Evolutionary conservation across 768 basidiomycete species (phyloP).

Genomic region (Hirschioporus abietinus): DNA sequence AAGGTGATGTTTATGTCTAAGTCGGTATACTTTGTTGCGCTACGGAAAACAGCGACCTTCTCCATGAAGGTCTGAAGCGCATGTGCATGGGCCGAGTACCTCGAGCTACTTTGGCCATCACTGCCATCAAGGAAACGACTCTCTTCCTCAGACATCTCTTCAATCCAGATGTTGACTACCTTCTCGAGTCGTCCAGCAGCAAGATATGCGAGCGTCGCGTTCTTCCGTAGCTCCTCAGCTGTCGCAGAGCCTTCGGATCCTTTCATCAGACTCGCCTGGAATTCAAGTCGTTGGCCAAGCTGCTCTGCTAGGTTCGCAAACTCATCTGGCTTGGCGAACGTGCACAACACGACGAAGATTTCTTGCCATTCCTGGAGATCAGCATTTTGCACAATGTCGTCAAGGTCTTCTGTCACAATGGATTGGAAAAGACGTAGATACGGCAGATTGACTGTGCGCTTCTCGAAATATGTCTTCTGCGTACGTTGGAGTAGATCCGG

Average conservation of each 20-base stretch:
- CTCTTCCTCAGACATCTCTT: constrained; percentile 88
- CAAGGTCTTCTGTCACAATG: constrained; percentile 86
- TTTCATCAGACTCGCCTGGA: constrained; percentile 61
- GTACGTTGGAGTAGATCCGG: constrained; percentile 81
- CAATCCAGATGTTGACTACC: constrained; percentile 85
- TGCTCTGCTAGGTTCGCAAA: constrained; percentile 87
- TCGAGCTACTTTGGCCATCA: constrained; percentile 40
- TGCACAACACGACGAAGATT: constrained; percentile 94
- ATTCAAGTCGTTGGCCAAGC: constrained; percentile 86
- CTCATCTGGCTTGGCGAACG: constrained; percentile 82
- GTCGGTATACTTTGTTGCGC: constrained; percentile 77
- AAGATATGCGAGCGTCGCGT: constrained; percentile 90
- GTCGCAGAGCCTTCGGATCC: constrained; percentile 42
- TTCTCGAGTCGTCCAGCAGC: constrained; percentile 87
- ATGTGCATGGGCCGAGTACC: constrained; percentile 74
- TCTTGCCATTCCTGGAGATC: constrained; percentile 94
- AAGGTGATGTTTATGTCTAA: constrained; percentile 49
- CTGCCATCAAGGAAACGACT: constrained; percentile 37
- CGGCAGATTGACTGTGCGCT: constrained; percentile 65
- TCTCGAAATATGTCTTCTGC: constrained; percentile 91
- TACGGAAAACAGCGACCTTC: constrained; percentile 92
- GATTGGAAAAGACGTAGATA: constrained; percentile 94
- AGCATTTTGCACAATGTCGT: constrained; percentile 94
- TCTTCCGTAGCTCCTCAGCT: constrained; percentile 59
- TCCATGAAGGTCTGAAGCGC: constrained; percentile 93